Evolutionary conservation across 306 rosid species (phyloP), one percentile per base, ranked within the genome.

Genomic region (Ziziphus jujuba): DNA sequence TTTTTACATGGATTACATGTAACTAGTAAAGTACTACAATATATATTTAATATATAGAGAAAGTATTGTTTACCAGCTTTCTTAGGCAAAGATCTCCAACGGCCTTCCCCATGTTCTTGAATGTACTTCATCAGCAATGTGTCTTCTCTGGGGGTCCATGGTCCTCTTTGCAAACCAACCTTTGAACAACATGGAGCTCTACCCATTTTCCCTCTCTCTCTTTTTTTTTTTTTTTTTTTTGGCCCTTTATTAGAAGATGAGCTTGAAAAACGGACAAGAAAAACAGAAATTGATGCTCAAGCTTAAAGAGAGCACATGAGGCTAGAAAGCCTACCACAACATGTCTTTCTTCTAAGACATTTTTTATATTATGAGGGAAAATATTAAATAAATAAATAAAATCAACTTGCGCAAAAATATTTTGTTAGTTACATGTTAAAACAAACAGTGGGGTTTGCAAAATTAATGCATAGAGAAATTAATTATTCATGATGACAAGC

Each of bases 81-180:
- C 52, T 85, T 82, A 0, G 95, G 96, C 17, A 87, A 76, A 28
- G 91, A 82, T 74, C 82, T 70, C 97, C 97, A 90, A 47, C 76
- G 91, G 66, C 97, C 91, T 82, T 87, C 91, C 0, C 95, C 95
- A 66, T 87, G 81, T 65, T 82, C 75, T 66, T 80, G 89, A 63
- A 90, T 84, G 38, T 84, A 85, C 10, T 82, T 83, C 20, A 81
- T 69, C 69, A 90, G 95, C 71, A 85, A 75, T 72, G 85, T 81
- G 70, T 90, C 95, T 84, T 87, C 97, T 47, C 75, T 65, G 2
- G 83, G 71, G n/a, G 91, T 85, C 97, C 95, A 90, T 59, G 95
- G 84, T 31, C 97, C 97, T 85, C 83, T 85, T 19, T 76, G 91
- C 76, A 90, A 35, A 3, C 95, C 91, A 17, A 79, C 81, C 57